These are phyloP conservation scores for Austroboletus niveus DNA, from an alignment of 1,284 basidiomycete genomes.

Conservation along the genomic window DNA sequence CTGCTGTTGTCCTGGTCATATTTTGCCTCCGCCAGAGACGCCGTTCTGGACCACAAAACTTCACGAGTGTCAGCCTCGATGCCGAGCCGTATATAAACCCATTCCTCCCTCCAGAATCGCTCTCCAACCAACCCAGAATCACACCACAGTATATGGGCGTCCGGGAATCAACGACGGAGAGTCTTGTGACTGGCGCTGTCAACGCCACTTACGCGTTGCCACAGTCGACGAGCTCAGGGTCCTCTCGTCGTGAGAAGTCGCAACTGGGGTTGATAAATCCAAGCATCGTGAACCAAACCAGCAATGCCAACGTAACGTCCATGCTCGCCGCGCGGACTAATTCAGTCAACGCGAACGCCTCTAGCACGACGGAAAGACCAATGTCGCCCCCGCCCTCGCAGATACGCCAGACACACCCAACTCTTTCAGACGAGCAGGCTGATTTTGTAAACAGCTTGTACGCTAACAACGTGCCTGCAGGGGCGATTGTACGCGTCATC, in stretches of 20 bases:
- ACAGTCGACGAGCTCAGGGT: not conserved
- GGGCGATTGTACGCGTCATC: conserved; percentile 20
- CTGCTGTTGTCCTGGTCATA: not conserved
- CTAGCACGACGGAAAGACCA: not conserved
- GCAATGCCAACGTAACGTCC: not conserved
- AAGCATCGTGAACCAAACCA: not conserved
- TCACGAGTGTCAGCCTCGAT: not conserved
- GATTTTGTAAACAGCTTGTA: conserved; percentile 17
- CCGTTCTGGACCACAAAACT: not conserved
- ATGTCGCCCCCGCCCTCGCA: not conserved
- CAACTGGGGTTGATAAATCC: not conserved
- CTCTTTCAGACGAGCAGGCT: conserved; percentile 17
- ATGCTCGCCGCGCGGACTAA: not conserved
- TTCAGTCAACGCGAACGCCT: not conserved
- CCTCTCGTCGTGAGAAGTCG: conserved; percentile 1
- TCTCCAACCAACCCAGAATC: not conserved
- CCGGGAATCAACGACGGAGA: not conserved
- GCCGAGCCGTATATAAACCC: not conserved
- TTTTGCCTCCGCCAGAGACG: not conserved
- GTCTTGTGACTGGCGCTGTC: not conserved
- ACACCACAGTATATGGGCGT: not conserved
- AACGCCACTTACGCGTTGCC: not conserved
- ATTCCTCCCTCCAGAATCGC: not conserved
- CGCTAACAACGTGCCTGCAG: conserved; percentile 17
- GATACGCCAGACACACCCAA: conserved; percentile 9